These are phyloP conservation scores for Lanmaoa rubissima DNA, from an alignment of 768 basidiomycete species.

Conservation along the genomic window DNA sequence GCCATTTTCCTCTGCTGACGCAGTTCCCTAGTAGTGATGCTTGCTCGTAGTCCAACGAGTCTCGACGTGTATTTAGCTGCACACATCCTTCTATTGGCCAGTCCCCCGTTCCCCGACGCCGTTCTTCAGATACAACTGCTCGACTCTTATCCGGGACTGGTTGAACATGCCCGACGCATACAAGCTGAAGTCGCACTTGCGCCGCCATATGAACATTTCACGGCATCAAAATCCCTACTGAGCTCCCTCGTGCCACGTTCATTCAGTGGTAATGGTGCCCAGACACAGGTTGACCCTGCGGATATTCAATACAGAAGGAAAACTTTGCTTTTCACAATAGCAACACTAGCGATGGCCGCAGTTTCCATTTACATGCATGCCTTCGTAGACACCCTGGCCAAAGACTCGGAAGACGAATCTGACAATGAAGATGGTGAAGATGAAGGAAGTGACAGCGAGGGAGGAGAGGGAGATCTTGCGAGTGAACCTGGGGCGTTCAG, in stretches of 20 bases:
- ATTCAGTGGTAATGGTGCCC: constrained; percentile 15
- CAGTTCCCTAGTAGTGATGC: neutral
- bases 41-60: constrained; percentile 48
- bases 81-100: constrained; percentile 58
- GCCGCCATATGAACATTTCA: constrained; percentile 20
- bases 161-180: constrained; percentile 57
- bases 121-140: constrained; percentile 52
- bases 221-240: constrained; percentile 28
- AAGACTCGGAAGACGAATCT: neutral
- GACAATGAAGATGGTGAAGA: neutral
- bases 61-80: constrained; percentile 69
- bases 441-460: constrained; percentile 8
- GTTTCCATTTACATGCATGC: constrained; percentile 32
- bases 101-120: constrained; percentile 61
- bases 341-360: constrained; percentile 42
- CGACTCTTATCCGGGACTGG: constrained; percentile 55
- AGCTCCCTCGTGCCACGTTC: constrained; percentile 38
- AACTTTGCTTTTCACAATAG: constrained; percentile 53
- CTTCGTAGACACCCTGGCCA: neutral
- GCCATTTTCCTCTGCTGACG: constrained; percentile 8
- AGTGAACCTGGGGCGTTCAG: neutral
- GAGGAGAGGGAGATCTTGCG: constrained; percentile 12
- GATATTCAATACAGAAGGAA: constrained; percentile 48
- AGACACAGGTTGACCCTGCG: constrained; percentile 31
- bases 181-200: constrained; percentile 32